phyloP scores from a whole-genome alignment of 2,329 filamentous ascomycete genomes.

The Lachnellula cervina region DNA sequence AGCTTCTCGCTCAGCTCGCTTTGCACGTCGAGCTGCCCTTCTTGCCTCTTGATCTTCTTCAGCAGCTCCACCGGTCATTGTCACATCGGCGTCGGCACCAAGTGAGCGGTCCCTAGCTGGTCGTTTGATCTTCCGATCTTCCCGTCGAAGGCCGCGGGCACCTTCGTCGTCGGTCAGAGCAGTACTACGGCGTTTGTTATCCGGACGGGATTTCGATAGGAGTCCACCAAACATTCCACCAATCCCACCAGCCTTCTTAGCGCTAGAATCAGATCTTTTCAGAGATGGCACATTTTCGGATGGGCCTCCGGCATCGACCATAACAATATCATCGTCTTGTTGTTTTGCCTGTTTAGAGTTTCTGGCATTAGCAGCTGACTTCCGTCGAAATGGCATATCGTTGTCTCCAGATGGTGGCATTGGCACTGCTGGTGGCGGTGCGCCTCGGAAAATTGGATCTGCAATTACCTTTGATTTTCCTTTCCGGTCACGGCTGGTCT shows the following conservation, averaged over 20 bases:
- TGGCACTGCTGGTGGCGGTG: constrained; percentile 27
- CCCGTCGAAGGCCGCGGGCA: constrained; percentile 25
- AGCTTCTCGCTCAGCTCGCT: constrained; percentile 47
- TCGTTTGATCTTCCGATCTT: constrained; percentile 34
- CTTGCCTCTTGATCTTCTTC: constrained; percentile 58
- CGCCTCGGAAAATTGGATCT: constrained; percentile 19
- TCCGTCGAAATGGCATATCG: constrained; percentile 26
- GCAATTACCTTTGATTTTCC: constrained; percentile 39
- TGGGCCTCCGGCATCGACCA: constrained; percentile 49
- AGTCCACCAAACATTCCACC: constrained; percentile 59
- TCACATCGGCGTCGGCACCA: constrained; percentile 40
- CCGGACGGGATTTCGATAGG: constrained; percentile 40
- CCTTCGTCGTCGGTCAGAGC: constrained; percentile 48
- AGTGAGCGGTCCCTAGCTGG: constrained; percentile 31
- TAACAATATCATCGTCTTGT: constrained; percentile 58
- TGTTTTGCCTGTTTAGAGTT: constrained; percentile 58
- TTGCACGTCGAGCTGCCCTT: constrained; percentile 57
- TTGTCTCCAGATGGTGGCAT: constrained; percentile 24
- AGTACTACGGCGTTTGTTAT: constrained; percentile 47
- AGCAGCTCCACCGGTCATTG: constrained; percentile 41
- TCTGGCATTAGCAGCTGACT: constrained; percentile 35
- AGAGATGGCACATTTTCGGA: constrained; percentile 35
- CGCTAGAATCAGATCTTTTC: constrained; percentile 56
- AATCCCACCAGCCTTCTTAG: constrained; percentile 56
- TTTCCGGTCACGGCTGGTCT: constrained; percentile 39